Conservation (phyloP, 208 protist species). For the Naegleria fowleri region DNA sequence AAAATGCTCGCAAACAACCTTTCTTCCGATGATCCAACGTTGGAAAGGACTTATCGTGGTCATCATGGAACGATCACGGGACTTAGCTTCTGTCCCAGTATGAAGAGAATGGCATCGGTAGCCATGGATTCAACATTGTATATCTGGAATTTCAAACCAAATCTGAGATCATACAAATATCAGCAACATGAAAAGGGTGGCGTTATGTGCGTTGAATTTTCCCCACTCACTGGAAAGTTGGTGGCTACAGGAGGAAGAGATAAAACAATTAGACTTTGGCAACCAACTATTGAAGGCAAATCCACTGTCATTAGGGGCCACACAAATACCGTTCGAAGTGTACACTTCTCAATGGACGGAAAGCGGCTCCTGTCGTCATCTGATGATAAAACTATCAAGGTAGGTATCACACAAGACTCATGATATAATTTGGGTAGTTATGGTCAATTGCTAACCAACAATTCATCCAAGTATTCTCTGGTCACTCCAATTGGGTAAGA, state of each 20-base stretch:
- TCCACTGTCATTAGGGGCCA: slow-evolving; percentile 38
- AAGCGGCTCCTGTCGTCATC: slow-evolving; percentile 62
- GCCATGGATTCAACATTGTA: slow-evolving; percentile 67
- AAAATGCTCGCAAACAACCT: too few relatives aligned
- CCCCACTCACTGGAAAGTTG: neutral
- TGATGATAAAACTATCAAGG: slow-evolving; percentile 67
- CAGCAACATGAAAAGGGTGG: slow-evolving; percentile 37
- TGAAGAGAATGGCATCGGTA: slow-evolving; percentile 59
- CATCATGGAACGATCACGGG: slow-evolving; percentile 27
- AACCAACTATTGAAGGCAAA: slow-evolving; percentile 5
- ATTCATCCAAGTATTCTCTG: slow-evolving; percentile 37
- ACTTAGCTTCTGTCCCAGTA: slow-evolving; percentile 30
- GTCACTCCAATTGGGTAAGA: slow-evolving; percentile 75
- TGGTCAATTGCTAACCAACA: slow-evolving; percentile 30
- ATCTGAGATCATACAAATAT: slow-evolving; percentile 64
- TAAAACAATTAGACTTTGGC: neutral
- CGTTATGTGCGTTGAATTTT: slow-evolving; percentile 8
- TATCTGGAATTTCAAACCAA: slow-evolving; percentile 67
- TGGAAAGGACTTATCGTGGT: slow-evolving; percentile 32
- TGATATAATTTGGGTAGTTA: slow-evolving; percentile 33
- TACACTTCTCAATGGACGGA: slow-evolving; percentile 50
- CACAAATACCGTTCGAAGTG: slow-evolving; percentile 62
- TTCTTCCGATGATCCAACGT: neutral
- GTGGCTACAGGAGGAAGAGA: slow-evolving; percentile 5
- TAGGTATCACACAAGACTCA: slow-evolving; percentile 60